phyloP scores from a whole-genome alignment of 805 yeast genomes.

The Hanseniaspora nectarophila region DNA sequence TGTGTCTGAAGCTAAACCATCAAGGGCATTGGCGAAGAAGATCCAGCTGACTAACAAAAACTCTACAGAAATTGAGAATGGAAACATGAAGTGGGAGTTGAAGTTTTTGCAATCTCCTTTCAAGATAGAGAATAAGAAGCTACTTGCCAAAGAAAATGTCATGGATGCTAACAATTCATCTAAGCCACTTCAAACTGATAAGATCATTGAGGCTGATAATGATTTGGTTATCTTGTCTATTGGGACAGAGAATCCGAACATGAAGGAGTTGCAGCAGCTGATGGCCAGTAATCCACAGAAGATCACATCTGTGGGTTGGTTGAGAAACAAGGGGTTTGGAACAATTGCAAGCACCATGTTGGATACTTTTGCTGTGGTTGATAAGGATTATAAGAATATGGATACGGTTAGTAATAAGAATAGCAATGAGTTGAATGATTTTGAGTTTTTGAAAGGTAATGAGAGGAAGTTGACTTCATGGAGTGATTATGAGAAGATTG shows the following conservation, averaged over 20 bases:
- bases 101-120: conserved; percentile 60
- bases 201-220: conserved; percentile 28
- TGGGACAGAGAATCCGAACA: conserved; percentile 37
- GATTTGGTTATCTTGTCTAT: conserved; percentile 70
- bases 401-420: background rate
- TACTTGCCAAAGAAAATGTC: conserved; percentile 19
- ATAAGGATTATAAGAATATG: conserved; percentile 45
- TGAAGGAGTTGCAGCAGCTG: conserved; percentile 32
- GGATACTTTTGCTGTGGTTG: conserved; percentile 68
- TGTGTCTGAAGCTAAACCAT: background rate
- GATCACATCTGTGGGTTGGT: conserved; percentile 69
- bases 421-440: conserved; percentile 1
- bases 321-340: conserved; percentile 73
- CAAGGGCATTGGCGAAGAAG: conserved; percentile 8
- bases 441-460: conserved; percentile 13
- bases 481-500: conserved; percentile 25
- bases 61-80: background rate
- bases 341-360: conserved; percentile 85
- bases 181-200: conserved; percentile 1
- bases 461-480: conserved; percentile 22
- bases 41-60: background rate
- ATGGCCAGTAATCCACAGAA: conserved; percentile 28
- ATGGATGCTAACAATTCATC: conserved; percentile 20
- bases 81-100: conserved; percentile 42
- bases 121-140: conserved; percentile 31